Percentiles rank a stretch among this genome's conserved stretches.
phyloP scores from a whole-genome alignment of 108 stramenopile species.

The Nitzschia palea region DNA sequence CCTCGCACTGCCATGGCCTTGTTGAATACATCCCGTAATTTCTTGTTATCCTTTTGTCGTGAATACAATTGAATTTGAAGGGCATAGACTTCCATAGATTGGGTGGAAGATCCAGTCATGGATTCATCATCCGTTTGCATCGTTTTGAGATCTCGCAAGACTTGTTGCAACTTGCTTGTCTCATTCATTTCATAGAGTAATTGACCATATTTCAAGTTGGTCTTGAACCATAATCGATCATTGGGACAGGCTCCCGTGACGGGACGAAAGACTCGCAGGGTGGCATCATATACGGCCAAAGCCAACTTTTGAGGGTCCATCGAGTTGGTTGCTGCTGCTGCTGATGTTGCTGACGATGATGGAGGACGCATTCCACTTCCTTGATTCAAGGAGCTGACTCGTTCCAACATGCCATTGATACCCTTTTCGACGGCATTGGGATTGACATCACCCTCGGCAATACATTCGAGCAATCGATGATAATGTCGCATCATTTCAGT shows the following conservation, averaged over 20 bases:
- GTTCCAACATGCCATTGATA: conserved; percentile 89
- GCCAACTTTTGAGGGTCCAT: conserved; percentile 57
- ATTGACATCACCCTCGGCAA: conserved; percentile 69
- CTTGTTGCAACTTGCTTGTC: conserved; percentile 78
- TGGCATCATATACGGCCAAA: conserved; percentile 67
- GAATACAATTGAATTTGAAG: conserved; percentile 91
- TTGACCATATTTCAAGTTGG: conserved; percentile 92
- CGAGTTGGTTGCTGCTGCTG: neutral
- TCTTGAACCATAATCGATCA: conserved; percentile 94
- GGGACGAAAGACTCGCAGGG: conserved; percentile 75
- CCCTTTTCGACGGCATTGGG: conserved; percentile 93
- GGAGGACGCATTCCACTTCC: conserved; percentile 13
- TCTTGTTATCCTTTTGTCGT: conserved; percentile 85
- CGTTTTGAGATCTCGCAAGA: conserved; percentile 74
- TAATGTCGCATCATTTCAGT: conserved; percentile 56
- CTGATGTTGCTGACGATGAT: neutral
- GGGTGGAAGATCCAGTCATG: conserved; percentile 48
- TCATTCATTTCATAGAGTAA: conserved; percentile 91
- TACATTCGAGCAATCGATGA: conserved; percentile 68
- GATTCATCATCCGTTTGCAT: conserved; percentile 25
- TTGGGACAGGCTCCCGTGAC: conserved; percentile 71
- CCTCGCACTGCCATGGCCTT: conserved; percentile 86
- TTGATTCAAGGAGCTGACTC: conserved; percentile 71
- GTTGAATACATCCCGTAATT: conserved; percentile 80
- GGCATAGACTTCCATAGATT: conserved; percentile 90